Evolutionary conservation across 768 basidiomycete species (phyloP).

Genomic region (Pleurotus djamor): DNA sequence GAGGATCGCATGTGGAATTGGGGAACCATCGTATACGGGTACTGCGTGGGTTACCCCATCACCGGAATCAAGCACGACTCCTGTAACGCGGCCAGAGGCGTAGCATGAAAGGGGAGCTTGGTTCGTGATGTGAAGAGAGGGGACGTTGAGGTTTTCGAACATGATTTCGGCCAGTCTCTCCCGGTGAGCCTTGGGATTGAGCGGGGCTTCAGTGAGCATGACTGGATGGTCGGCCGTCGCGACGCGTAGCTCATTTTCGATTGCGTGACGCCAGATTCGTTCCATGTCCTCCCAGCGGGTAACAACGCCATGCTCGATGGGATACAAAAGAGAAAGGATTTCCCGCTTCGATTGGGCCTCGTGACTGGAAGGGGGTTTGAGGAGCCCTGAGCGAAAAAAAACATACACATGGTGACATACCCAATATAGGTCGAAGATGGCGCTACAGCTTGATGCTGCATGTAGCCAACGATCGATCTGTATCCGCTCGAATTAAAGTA

Average conservation of each 20-base stretch:
- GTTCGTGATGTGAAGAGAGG: constrained; percentile 67
- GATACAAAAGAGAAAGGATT: constrained; percentile 90
- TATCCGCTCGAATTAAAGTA: not conserved
- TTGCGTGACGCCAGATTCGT: constrained; percentile 85
- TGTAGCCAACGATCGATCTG: constrained; percentile 91
- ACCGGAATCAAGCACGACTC: constrained; percentile 93
- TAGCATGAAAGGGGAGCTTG: constrained; percentile 86
- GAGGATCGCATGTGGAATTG: constrained; percentile 89
- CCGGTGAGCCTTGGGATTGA: constrained; percentile 69
- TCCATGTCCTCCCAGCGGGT: constrained; percentile 99
- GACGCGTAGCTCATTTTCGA: constrained; percentile 73
- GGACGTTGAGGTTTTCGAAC: constrained; percentile 74
- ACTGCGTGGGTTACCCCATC: constrained; percentile 96
- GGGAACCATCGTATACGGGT: constrained; percentile 93
- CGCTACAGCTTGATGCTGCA: constrained; percentile 94
- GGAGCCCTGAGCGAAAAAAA: not conserved
- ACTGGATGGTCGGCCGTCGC: constrained; percentile 72
- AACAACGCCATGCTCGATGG: constrained; percentile 90
- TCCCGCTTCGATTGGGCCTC: constrained; percentile 94
- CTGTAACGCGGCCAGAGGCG: constrained; percentile 92
- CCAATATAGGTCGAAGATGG: constrained; percentile 97
- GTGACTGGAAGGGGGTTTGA: constrained; percentile 48
- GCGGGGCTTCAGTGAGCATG: constrained; percentile 64
- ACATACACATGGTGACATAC: constrained; percentile 37
- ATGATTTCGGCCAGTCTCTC: constrained; percentile 76